Conservation (phyloP, 208 protist genomes). For the Leishmania gerbilli region DNA sequence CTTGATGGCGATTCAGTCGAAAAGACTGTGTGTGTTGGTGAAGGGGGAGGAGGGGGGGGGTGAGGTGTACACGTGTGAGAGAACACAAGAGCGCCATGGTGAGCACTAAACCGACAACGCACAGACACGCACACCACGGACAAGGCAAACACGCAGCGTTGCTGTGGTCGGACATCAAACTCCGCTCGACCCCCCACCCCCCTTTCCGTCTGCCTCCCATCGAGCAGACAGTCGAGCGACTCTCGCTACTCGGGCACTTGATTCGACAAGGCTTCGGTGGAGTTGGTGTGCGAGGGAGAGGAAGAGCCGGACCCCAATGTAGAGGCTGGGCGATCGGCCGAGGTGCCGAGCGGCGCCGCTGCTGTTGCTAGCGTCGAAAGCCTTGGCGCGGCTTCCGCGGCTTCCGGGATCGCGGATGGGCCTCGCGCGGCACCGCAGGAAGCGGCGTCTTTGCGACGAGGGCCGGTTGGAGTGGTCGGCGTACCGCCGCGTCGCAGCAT, state of each 20-base stretch:
- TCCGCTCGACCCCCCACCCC: neutral
- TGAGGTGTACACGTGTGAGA: neutral
- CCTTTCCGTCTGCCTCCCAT: neutral
- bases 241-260: neutral
- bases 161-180: neutral
- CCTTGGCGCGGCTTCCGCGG: neutral
- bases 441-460: neutral
- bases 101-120: neutral
- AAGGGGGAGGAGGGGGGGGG: no score
- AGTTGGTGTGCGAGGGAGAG: neutral
- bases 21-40: neutral
- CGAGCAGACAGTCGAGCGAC: neutral
- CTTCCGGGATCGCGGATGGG: neutral
- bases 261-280: neutral
- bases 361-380: neutral
- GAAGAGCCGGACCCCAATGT: neutral
- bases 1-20: neutral
- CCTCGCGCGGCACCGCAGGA: neutral
- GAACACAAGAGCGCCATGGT: neutral
- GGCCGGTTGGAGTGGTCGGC: neutral
- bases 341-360: neutral
- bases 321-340: neutral
- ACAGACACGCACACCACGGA: neutral
- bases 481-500: slow-evolving; percentile 23
- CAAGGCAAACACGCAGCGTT: neutral